Percentiles rank a stretch among this genome's conserved stretches.
Evolutionary conservation across 148 eudicot genomes (phyloP).

Genomic region (Spergularia marina): DNA sequence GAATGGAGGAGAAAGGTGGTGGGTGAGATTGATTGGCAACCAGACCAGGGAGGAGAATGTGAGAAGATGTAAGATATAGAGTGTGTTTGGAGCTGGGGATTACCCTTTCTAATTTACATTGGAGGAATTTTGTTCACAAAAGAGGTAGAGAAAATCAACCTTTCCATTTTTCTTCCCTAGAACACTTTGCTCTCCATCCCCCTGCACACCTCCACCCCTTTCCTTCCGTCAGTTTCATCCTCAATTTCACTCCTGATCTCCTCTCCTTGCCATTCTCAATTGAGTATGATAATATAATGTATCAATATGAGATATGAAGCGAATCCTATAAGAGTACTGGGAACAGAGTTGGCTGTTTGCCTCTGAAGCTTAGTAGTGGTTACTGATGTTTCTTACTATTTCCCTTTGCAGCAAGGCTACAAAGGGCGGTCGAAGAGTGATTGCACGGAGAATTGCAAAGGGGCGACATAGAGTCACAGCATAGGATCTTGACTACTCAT

Average conservation of each 20-base stretch:
- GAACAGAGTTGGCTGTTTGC: neutral
- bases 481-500: constrained; percentile 26
- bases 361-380: neutral
- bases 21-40: too few relatives aligned
- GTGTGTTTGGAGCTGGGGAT: too few relatives aligned
- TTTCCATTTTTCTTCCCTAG: too few relatives aligned
- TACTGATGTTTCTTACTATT: constrained; percentile 7
- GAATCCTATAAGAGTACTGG: neutral
- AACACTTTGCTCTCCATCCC: too few relatives aligned
- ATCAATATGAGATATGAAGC: neutral
- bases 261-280: neutral
- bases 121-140: too few relatives aligned
- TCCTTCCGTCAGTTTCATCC: too few relatives aligned
- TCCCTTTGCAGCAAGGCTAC: constrained; percentile 76
- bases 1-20: too few relatives aligned
- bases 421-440: constrained; percentile 86
- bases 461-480: constrained; percentile 87
- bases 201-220: too few relatives aligned
- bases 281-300: neutral
- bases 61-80: too few relatives aligned
- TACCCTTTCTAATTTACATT: too few relatives aligned
- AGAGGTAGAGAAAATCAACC: too few relatives aligned
- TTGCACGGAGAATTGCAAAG: constrained; percentile 88
- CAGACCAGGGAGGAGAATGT: too few relatives aligned
- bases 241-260: neutral